Conservation (phyloP, 225 moss, liverwort and hornwort genomes). For the Sphagnum contortum region DNA sequence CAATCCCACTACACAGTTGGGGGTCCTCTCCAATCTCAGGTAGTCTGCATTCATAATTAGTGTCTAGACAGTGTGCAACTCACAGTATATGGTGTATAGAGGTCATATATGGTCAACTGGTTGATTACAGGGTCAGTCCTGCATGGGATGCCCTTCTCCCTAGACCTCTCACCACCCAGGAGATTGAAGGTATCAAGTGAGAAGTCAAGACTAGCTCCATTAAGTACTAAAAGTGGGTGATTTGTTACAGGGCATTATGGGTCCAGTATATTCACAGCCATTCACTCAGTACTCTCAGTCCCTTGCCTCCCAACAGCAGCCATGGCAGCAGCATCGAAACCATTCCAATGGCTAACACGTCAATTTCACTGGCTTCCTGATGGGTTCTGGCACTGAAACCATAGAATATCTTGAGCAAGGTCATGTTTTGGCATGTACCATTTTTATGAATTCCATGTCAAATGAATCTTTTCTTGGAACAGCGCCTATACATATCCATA, state of each 20-base stretch:
- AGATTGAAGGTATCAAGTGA: too few relatives aligned
- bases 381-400: too few relatives aligned
- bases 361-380: not conserved
- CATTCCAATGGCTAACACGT: constrained; percentile 82
- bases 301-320: constrained; percentile 58
- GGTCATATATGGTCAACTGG: not conserved
- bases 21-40: constrained; percentile 88
- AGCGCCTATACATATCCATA: too few relatives aligned
- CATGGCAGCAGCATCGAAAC: constrained; percentile 45
- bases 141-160: not conserved
- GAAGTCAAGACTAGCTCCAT: too few relatives aligned
- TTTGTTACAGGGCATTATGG: constrained; percentile 71
- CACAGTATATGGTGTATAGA: not conserved
- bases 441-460: too few relatives aligned
- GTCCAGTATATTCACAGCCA: constrained; percentile 81
- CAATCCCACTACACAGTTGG: constrained; percentile 83
- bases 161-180: not conserved
- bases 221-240: not conserved
- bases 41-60: constrained; percentile 6
- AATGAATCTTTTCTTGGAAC: too few relatives aligned
- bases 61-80: not conserved
- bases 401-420: too few relatives aligned
- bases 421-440: too few relatives aligned
- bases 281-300: constrained; percentile 91
- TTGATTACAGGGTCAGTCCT: not conserved